phyloP scores from a whole-genome alignment of 306 rosid genomes.

The Acacia melanoxylon region DNA sequence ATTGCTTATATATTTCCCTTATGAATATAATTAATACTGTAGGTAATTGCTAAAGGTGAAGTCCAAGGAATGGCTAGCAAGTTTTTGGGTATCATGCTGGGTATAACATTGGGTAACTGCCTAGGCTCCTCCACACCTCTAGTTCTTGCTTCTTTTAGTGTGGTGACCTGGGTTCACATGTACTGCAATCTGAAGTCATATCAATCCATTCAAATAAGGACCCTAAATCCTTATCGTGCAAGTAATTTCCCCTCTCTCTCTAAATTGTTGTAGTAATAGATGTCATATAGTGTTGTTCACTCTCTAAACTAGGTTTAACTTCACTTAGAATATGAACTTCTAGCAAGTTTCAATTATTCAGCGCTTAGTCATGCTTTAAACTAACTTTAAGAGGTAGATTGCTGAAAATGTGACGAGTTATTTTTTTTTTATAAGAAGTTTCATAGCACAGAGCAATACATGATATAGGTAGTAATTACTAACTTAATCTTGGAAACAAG shows the following conservation, averaged over 20 bases:
- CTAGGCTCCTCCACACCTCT: conserved; percentile 77
- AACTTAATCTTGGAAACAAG: not conserved
- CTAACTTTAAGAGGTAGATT: conserved; percentile 16
- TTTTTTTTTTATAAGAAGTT: conserved; percentile 7
- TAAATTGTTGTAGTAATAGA: not conserved
- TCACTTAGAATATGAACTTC: conserved; percentile 23
- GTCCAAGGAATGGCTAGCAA: conserved; percentile 99
- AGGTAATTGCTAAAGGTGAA: conserved; percentile 99
- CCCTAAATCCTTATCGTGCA: conserved; percentile 92
- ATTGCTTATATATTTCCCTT: not conserved
- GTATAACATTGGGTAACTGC: conserved; percentile 80
- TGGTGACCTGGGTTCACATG: conserved; percentile 89
- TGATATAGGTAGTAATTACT: not conserved
- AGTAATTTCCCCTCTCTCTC: conserved; percentile 48
- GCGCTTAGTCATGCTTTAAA: not conserved
- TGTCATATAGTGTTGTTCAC: not conserved
- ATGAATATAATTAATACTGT: conserved; percentile 30
- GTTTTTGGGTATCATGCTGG: conserved; percentile 77
- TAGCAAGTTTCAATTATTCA: conserved; percentile 19
- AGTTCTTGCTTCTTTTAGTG: conserved; percentile 71
- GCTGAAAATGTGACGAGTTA: conserved; percentile 27
- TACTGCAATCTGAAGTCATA: conserved; percentile 94
- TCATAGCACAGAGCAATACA: not conserved
- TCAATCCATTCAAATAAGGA: conserved; percentile 84
- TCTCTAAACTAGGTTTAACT: not conserved